Base-by-base conservation (phyloP, 208 protist species). In the Acanthamoeba lenticulata region DNA sequence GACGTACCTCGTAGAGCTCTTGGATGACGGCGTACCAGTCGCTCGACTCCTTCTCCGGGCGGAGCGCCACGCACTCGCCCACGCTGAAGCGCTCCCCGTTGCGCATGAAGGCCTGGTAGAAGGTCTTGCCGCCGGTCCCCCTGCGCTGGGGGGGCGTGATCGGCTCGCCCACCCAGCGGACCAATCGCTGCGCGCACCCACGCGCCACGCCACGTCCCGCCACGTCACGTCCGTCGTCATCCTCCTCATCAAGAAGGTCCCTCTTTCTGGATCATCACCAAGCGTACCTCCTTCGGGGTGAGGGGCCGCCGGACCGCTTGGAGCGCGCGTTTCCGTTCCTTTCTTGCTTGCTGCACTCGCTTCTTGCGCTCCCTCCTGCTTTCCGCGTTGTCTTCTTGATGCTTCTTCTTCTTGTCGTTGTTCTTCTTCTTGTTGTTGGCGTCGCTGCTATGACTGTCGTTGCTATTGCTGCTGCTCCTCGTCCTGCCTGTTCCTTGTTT, bases 1-100 rank as follows among this genome's bases (percentile, higher is more conserved):
- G 15, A 52, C 15, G 65, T 77, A 77, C 65, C 65, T 77, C 65
- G 65, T 77, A 77, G 36, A 77, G 65, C 36, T 77, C 65, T 7
- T 77, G 29, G 29, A 77, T 77, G 36, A 77, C n/a, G 7, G 65
- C 65, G 21, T 77, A 77, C 65, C 65, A 77, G 65, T 77, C 65
- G 13, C 40, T 17, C 15, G 29, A 0, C 65, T 77, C 65, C 5
- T 0, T 17, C 29, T 77, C 65, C 0, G 65, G 65, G 13, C 65
- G 29, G 24, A 77, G 65, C 15, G 65, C 34, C 65, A 77, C 65
- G 21, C 65, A 77, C 9, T 77, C 65, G 65, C 65, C 65, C 36
- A 77, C 65, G 0, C 21, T 24, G 32, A 27, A 77, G 29, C 7
- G 19, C 65, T 32, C 29, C 1, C 32, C 65, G 17, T 1, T 32